Evolutionary conservation across 2,329 filamentous ascomycete genomes (phyloP).

Genomic region (Cadophora sp.): DNA sequence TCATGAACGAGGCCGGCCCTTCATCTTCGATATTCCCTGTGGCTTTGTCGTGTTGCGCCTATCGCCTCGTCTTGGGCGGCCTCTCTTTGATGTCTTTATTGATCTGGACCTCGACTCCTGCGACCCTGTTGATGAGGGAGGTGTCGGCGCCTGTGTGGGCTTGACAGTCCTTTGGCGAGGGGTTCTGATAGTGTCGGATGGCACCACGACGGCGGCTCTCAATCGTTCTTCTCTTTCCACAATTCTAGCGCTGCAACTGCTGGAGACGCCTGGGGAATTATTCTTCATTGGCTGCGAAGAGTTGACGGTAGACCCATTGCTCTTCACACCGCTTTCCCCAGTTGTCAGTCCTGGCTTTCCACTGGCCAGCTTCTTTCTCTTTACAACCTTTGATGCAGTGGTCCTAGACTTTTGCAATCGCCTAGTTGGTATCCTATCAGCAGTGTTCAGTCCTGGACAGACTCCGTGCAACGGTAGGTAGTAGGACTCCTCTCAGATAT

Average conservation of each 20-base stretch:
- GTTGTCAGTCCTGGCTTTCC: constrained; percentile 13
- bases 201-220: constrained; percentile 4
- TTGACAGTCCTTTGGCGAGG: too few relatives aligned
- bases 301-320: constrained; percentile 13
- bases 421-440: constrained; percentile 2
- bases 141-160: constrained; percentile 15
- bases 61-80: constrained; percentile 13
- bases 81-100: constrained; percentile 15
- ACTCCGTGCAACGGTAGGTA: too few relatives aligned
- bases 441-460: too few relatives aligned
- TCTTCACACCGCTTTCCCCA: constrained; percentile 13
- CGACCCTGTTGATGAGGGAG: constrained; percentile 9
- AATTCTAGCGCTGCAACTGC: constrained; percentile 11
- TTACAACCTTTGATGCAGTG: constrained; percentile 9
- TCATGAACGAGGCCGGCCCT: constrained; percentile 8
- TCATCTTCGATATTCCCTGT: constrained; percentile 14
- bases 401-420: constrained; percentile 8
- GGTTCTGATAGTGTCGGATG: constrained; percentile 3
- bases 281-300: constrained; percentile 7
- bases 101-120: constrained; percentile 10
- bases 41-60: not conserved
- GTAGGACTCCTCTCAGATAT: too few relatives aligned
- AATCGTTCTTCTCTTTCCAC: constrained; percentile 15
- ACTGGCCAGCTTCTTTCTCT: constrained; percentile 10
- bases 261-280: not conserved